Percentiles rank a stretch among this genome's conserved stretches.
phyloP scores from a whole-genome alignment of 2,329 filamentous ascomycete genomes.

The Coniella lustricola region DNA sequence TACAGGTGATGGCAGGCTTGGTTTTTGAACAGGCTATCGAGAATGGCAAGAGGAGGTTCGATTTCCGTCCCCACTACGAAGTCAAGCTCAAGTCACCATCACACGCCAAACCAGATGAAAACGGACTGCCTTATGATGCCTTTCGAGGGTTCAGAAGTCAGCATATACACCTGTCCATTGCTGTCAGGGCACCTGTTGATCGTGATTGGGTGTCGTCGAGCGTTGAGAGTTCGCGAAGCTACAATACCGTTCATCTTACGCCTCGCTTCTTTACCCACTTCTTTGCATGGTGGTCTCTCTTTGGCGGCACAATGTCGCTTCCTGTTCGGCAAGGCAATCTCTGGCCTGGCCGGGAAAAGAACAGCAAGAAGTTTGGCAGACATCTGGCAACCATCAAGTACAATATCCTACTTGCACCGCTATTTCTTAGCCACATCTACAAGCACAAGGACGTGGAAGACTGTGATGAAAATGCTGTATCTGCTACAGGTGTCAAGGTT shows the following conservation, averaged over 20 bases:
- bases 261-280: slow-evolving; percentile 98
- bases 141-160: slow-evolving; percentile 94
- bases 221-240: slow-evolving; percentile 73
- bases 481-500: slow-evolving; percentile 93
- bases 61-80: slow-evolving; percentile 89
- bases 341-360: slow-evolving; percentile 90
- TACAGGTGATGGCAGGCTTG: slow-evolving; percentile 84
- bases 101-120: slow-evolving; percentile 52
- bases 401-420: slow-evolving; percentile 80
- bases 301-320: slow-evolving; percentile 88
- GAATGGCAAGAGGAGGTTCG: slow-evolving; percentile 67
- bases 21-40: slow-evolving; percentile 84
- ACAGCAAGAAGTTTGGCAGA: slow-evolving; percentile 95
- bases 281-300: slow-evolving; percentile 95
- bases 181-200: slow-evolving; percentile 78
- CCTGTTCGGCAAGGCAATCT: slow-evolving; percentile 87
- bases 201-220: slow-evolving; percentile 78
- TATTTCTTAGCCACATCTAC: slow-evolving; percentile 96
- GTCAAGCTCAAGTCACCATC: slow-evolving; percentile 78
- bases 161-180: slow-evolving; percentile 92
- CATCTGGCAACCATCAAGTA: slow-evolving; percentile 99
- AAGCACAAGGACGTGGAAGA: slow-evolving; percentile 96
- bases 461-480: slow-evolving; percentile 66
- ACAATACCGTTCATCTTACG: slow-evolving; percentile 92
- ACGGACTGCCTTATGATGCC: slow-evolving; percentile 68